Base-by-base conservation (phyloP, 768 basidiomycete species). In the Leccinum variicolor region DNA sequence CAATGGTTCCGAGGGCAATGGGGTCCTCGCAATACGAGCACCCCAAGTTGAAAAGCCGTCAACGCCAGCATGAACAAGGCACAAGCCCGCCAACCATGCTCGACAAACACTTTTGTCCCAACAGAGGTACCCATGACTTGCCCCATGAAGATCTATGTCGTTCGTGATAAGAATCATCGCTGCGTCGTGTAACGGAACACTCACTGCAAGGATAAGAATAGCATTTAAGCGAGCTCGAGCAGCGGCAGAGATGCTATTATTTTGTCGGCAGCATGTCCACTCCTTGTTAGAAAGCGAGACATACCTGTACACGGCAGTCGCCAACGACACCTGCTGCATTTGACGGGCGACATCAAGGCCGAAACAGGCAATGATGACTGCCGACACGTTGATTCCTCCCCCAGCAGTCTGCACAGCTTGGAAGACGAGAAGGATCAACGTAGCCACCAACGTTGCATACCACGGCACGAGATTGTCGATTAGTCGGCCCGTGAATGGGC, bases 121-220 rank as follows among this genome's bases (percentile, higher is more conserved):
- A 86, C 85, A 0, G 87, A 79, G 0, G 90, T 92, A 17, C 92
- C 92, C 73, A 89, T 85, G 10, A 92, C 87, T 75, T 93, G 90
- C 0, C 92, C 92, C 23, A 89, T 78, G 70, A 91, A 90, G 29
- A 88, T 61, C 74, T 78, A 53, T 25, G 25, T 9, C 8, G 10
- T 1, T 43, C 46, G 21, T 62, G 46, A 34, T 2, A 45, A 3
- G 6, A 15, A 1, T 6, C 9, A 17, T 25, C 14, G 11, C 50
- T n/a, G 17, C 8, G 19, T 26, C 3, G 6, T 17, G 10, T 7
- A 17, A 13, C 14, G 1, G 23, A 26, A 15, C 46, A 69, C 79
- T 60, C 66, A 87, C 87, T 2, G 85, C 84, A 53, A 93, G 75
- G 48, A 94, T 81, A 47, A 85, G 77, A 46, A 92, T 79, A 1